Percentiles rank a stretch among this genome's conserved stretches.
These are phyloP conservation scores for Pneumocystis canis DNA, from an alignment of 1,139 yeast species.

Conservation along the genomic window DNA sequence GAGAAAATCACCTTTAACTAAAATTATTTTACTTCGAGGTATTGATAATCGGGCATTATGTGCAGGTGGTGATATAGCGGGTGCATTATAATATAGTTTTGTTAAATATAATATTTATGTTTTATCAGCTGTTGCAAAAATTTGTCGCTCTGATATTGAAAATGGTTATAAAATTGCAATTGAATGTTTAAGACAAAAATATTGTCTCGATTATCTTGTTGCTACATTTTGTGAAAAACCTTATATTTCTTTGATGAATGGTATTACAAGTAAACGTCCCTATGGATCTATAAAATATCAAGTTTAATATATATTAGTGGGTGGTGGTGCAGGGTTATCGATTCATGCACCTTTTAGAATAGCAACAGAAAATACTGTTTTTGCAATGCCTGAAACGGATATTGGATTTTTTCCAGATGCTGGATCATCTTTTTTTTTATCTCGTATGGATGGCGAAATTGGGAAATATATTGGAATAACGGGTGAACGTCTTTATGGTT, in stretches of 20 bases:
- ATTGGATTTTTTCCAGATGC: constrained; percentile 97
- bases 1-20: constrained; percentile 50
- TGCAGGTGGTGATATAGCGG: constrained; percentile 90
- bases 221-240: constrained; percentile 69
- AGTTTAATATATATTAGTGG: constrained; percentile 37
- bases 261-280: constrained; percentile 40
- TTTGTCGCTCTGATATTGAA: constrained; percentile 8
- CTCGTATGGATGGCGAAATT: constrained; percentile 64
- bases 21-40: constrained; percentile 56
- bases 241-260: constrained; percentile 68
- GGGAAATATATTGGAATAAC: constrained; percentile 82
- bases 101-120: neutral
- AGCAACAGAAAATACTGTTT: constrained; percentile 74
- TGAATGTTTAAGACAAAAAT: constrained; percentile 65
- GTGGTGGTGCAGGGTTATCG: constrained; percentile 91
- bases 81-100: constrained; percentile 43
- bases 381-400: constrained; percentile 97
- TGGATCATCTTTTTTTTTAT: constrained; percentile 80
- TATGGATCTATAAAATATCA: neutral
- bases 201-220: constrained; percentile 62
- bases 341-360: constrained; percentile 90
- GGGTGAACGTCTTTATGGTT: constrained; percentile 61
- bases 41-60: constrained; percentile 36
- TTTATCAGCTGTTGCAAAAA: neutral
- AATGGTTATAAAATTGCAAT: constrained; percentile 31